Conservation (phyloP, 768 basidiomycete species). For the Phlegmacium glaucopus region DNA sequence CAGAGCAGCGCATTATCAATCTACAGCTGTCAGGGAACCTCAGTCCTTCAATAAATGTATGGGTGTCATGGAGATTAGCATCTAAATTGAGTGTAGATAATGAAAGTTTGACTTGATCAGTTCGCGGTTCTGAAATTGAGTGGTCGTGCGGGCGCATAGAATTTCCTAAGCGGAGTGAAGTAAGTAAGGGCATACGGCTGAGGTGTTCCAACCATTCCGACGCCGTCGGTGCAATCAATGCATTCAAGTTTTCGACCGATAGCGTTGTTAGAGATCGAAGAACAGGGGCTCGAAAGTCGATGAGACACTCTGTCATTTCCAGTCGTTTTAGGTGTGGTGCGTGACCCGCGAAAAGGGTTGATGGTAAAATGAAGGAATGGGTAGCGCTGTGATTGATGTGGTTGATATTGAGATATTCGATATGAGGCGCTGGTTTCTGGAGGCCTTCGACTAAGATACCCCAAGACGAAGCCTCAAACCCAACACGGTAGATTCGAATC, state of each 20-base stretch:
- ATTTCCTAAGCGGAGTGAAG: constrained; percentile 9
- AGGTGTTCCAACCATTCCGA: constrained; percentile 13
- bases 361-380: constrained; percentile 6
- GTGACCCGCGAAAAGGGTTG: constrained; percentile 6
- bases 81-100: constrained; percentile 12
- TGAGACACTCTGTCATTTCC: constrained; percentile 11
- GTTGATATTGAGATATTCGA: constrained; percentile 10
- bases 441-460: constrained; percentile 7
- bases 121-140: background rate
- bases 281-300: constrained; percentile 12
- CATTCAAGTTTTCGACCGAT: constrained; percentile 8
- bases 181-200: constrained; percentile 10
- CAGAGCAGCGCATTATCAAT: constrained; percentile 9
- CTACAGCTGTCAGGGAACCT: constrained; percentile 4
- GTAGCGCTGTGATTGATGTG: background rate
- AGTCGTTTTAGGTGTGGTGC: constrained; percentile 13
- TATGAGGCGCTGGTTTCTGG: constrained; percentile 5
- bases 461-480: constrained; percentile 11
- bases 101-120: background rate
- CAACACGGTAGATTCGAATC: constrained; percentile 11
- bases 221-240: constrained; percentile 11
- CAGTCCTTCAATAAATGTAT: constrained; percentile 7
- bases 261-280: constrained; percentile 11
- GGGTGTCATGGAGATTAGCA: constrained; percentile 7
- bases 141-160: constrained; percentile 8